phyloP scores from a whole-genome alignment of 1,284 basidiomycete genomes.

The Microbotryum silenes-acaulis region DNA sequence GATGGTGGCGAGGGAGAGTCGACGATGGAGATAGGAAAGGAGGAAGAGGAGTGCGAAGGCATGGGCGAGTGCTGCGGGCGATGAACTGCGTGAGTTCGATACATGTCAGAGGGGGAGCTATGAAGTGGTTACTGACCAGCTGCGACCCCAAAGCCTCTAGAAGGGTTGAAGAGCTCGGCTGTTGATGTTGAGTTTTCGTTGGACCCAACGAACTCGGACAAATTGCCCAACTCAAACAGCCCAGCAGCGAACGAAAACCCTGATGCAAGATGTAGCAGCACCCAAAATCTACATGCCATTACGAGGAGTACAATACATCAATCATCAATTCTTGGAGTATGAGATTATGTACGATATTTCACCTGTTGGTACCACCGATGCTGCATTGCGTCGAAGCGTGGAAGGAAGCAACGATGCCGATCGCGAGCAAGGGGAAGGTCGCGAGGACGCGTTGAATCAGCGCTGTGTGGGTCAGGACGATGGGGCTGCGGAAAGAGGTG shows the following conservation, averaged over 20 bases:
- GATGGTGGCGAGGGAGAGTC: neutral
- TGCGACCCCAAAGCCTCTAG: neutral
- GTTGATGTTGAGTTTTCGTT: neutral
- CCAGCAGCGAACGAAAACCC: neutral
- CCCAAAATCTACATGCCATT: neutral
- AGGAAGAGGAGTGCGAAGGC: neutral
- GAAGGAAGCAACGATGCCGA: conserved; percentile 1
- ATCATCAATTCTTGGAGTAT: neutral
- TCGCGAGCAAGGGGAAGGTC: conserved; percentile 6
- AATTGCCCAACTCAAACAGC: conserved; percentile 4
- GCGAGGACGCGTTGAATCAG: conserved; percentile 1
- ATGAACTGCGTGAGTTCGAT: neutral
- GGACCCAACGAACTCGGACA: neutral
- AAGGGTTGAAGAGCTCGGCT: conserved; percentile 1
- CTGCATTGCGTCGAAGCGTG: neutral
- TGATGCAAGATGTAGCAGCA: conserved; percentile 1
- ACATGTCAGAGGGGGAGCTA: neutral
- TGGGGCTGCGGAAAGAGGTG: too few relatives aligned
- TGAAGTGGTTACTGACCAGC: conserved; percentile 21
- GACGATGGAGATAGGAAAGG: neutral
- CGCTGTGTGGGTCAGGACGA: too few relatives aligned
- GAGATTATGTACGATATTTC: neutral
- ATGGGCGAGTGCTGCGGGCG: neutral
- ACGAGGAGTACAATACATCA: too few relatives aligned
- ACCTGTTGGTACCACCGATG: conserved; percentile 1